Evolutionary conservation across 2,329 filamentous ascomycete genomes (phyloP).

Genomic region (Cladosporium sp.): DNA sequence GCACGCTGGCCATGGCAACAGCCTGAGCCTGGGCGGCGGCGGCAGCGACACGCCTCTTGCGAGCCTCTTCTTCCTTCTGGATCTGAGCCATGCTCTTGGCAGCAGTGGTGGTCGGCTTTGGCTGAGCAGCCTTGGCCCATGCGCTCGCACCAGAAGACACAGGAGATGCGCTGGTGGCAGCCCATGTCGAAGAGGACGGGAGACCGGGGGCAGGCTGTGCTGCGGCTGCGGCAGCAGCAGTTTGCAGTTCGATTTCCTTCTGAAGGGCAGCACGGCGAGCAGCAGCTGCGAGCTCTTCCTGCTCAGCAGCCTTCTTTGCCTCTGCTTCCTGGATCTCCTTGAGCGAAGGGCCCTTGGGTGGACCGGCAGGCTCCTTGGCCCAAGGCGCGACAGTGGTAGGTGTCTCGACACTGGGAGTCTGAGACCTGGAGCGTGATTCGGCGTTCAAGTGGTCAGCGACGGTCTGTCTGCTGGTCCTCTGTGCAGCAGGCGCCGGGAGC

Average conservation of each 20-base stretch:
- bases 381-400: slow-evolving; percentile 79
- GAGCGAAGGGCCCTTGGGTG: slow-evolving; percentile 79
- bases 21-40: slow-evolving; percentile 46
- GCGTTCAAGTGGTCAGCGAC: slow-evolving; percentile 68
- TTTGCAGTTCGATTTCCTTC: slow-evolving; percentile 67
- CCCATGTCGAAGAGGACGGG: slow-evolving; percentile 87
- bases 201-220: slow-evolving; percentile 60
- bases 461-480: slow-evolving; percentile 71
- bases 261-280: slow-evolving; percentile 74
- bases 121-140: slow-evolving; percentile 63
- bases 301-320: slow-evolving; percentile 85
- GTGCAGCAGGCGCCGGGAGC: slow-evolving; percentile 81
- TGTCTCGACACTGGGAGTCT: slow-evolving; percentile 66
- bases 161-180: slow-evolving; percentile 67
- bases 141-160: slow-evolving; percentile 49
- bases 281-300: slow-evolving; percentile 74
- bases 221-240: slow-evolving; percentile 41
- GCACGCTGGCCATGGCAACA: slow-evolving; percentile 38
- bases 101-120: slow-evolving; percentile 42
- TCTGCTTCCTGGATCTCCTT: slow-evolving; percentile 97
- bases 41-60: slow-evolving; percentile 70
- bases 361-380: slow-evolving; percentile 76
- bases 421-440: slow-evolving; percentile 68
- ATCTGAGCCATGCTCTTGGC: slow-evolving; percentile 96
- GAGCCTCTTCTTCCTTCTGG: slow-evolving; percentile 88